These are phyloP conservation scores for Tolypocladium nubicola DNA, from an alignment of 2,329 filamentous ascomycete species.

Conservation along the genomic window DNA sequence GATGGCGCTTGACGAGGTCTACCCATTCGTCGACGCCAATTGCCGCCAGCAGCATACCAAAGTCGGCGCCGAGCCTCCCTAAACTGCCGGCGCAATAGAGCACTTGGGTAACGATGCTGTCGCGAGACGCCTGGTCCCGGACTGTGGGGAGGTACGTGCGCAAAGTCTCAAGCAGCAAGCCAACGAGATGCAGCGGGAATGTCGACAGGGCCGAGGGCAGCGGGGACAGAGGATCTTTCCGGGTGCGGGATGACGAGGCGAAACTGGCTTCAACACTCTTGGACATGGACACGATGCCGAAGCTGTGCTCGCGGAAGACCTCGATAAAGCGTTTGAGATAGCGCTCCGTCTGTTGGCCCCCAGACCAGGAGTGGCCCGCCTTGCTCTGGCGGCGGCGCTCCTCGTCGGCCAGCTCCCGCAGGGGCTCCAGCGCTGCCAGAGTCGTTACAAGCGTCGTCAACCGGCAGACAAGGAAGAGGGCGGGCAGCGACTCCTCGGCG, in stretches of 20 bases:
- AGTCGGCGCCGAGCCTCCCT: conserved; percentile 83
- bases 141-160: conserved; percentile 71
- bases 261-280: conserved; percentile 58
- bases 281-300: conserved; percentile 90
- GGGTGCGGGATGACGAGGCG: conserved; percentile 6
- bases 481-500: conserved; percentile 60
- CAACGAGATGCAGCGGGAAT: conserved; percentile 75
- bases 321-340: conserved; percentile 95
- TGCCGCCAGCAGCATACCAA: conserved; percentile 70
- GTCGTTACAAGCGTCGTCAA: conserved; percentile 69
- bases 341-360: conserved; percentile 85
- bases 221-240: conserved; percentile 34
- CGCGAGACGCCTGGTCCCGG: conserved; percentile 65
- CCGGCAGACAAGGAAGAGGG: conserved; percentile 79
- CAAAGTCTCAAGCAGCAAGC: conserved; percentile 69
- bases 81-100: conserved; percentile 88
- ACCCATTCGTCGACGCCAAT: conserved; percentile 63
- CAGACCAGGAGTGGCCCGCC: conserved; percentile 40
- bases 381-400: conserved; percentile 47
- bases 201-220: conserved; percentile 70
- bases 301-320: conserved; percentile 95
- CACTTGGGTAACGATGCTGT: conserved; percentile 85
- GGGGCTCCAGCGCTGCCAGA: conserved; percentile 71
- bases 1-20: conserved; percentile 79
- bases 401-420: conserved; percentile 83